phyloP scores from a whole-genome alignment of 2,329 filamentous ascomycete species.

The Botrytis deweyae region DNA sequence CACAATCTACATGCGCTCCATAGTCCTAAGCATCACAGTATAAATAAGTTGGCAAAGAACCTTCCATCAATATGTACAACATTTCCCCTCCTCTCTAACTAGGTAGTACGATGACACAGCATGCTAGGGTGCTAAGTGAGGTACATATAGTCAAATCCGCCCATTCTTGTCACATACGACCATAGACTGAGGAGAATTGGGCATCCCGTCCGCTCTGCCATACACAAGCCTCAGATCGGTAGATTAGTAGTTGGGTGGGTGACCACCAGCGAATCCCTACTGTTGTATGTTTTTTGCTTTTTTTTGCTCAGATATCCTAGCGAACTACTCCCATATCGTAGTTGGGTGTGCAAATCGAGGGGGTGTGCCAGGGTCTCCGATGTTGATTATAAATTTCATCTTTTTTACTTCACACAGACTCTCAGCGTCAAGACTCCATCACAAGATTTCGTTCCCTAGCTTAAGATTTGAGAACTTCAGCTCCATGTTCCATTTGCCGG shows the following conservation, averaged over 20 bases:
- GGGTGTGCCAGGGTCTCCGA: background rate
- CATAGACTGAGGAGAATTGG: background rate
- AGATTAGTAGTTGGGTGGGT: conserved; percentile 16
- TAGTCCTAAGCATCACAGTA: background rate
- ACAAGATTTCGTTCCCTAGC: background rate
- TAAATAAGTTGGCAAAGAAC: background rate
- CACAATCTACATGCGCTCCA: background rate
- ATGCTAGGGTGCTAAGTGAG: rapidly evolving
- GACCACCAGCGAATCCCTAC: conserved; percentile 14
- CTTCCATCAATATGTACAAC: background rate
- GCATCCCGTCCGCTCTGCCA: conserved; percentile 18
- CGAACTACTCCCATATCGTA: background rate
- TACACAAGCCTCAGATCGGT: conserved; percentile 13
- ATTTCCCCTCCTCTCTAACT: background rate
- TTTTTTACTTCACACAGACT: background rate
- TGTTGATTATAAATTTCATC: too few species aligned
- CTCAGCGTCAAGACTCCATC: background rate
- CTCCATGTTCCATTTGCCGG: conserved; percentile 16
- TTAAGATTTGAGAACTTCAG: background rate
- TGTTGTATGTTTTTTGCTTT: background rate
- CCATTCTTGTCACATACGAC: rapidly evolving
- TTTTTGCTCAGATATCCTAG: background rate
- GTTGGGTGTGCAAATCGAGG: background rate
- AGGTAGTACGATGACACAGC: background rate
- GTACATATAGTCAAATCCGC: rapidly evolving